Conservation (phyloP, 352 stramenopile genomes). For the Globisporangium orthogonon region DNA sequence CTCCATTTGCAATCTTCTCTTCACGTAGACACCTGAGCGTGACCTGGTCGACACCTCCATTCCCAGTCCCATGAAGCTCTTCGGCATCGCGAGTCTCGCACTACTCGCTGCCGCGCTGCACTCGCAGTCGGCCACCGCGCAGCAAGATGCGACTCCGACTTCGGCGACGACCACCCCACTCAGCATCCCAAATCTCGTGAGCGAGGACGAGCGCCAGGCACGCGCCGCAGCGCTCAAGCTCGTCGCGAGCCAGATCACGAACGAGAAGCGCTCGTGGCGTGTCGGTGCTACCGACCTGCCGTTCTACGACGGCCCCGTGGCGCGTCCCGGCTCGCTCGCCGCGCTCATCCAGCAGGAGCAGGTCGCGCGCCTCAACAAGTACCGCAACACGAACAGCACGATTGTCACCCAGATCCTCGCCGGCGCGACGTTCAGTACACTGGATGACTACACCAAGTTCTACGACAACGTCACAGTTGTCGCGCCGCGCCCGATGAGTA, state of each 20-base stretch:
- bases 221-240: neutral
- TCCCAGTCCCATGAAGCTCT: neutral
- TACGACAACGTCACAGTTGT: conserved; percentile 2
- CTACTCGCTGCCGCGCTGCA: neutral
- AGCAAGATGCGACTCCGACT: neutral
- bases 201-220: conserved; percentile 1
- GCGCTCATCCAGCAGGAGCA: neutral
- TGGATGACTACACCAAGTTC: conserved; percentile 6
- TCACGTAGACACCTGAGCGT: no score
- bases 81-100: neutral
- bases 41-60: no score
- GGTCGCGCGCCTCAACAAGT: neutral
- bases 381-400: conserved; percentile 2
- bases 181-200: conserved; percentile 1
- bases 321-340: conserved; percentile 18
- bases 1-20: no score
- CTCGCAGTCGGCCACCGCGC: neutral
- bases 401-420: neutral
- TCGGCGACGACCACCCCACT: neutral
- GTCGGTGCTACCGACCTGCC: conserved; percentile 10
- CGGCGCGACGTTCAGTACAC: conserved; percentile 9
- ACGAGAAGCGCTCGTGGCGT: conserved; percentile 7
- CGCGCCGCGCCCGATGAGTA: conserved; percentile 6
- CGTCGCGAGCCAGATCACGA: conserved; percentile 4
- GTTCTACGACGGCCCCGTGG: conserved; percentile 26